A percentile compares a stretch with the other conserved stretches of the same genome.
Conservation (phyloP, 441 rosid genomes). For the Rhodomyrtus psidioides region DNA sequence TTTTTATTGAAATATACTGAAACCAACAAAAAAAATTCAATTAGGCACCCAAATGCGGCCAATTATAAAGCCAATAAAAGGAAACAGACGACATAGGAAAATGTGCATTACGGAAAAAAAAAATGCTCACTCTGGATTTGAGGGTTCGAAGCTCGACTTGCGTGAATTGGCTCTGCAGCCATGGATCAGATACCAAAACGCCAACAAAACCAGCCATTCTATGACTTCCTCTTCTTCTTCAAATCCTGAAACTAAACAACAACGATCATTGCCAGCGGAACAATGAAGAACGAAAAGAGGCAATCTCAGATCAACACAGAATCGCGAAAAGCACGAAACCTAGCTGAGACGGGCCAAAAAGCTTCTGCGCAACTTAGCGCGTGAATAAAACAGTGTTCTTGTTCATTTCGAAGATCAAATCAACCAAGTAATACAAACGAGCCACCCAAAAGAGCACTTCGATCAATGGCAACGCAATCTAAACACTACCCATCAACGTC, state of each 20-base stretch:
- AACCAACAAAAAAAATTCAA: background rate
- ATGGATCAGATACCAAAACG: slow-evolving; percentile 89
- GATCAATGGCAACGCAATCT: background rate
- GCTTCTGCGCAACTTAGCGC: background rate
- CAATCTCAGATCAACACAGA: background rate
- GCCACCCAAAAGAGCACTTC: background rate
- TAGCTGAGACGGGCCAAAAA: background rate
- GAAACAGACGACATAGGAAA: background rate
- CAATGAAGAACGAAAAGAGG: background rate
- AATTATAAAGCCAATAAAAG: background rate
- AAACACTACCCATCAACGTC: background rate
- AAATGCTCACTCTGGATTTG: slow-evolving; percentile 59
- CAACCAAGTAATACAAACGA: background rate
- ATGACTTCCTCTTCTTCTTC: background rate
- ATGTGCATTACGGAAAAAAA: background rate
- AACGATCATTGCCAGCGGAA: background rate
- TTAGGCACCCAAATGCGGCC: background rate
- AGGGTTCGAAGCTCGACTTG: slow-evolving; percentile 95
- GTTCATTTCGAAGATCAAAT: background rate
- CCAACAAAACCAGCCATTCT: slow-evolving; percentile 90
- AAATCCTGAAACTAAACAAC: background rate
- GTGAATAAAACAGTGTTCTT: background rate
- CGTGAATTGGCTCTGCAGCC: slow-evolving; percentile 98
- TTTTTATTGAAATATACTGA: slow-evolving; percentile 64
- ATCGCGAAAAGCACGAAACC: background rate